Percentiles rank a stretch among this genome's conserved stretches.
These are phyloP conservation scores for Backusella luteola DNA, from an alignment of 192 early-diverging fungal species.

Conservation along the genomic window DNA sequence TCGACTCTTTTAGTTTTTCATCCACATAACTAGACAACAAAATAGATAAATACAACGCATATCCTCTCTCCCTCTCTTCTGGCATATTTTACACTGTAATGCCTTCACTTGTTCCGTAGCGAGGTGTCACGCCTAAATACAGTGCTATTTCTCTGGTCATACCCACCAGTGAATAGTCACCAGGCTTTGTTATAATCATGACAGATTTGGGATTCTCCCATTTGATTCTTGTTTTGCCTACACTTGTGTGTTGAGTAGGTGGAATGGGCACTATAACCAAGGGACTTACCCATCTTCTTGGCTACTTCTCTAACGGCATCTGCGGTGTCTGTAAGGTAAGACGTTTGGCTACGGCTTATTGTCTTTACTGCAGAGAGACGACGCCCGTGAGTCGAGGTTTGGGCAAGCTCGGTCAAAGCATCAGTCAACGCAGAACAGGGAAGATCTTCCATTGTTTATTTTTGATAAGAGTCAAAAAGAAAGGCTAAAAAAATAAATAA, in stretches of 20 bases:
- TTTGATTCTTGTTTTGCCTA: constrained; percentile 26
- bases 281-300: constrained; percentile 13
- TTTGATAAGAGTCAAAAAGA: background rate
- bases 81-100: constrained; percentile 28
- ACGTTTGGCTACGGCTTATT: background rate
- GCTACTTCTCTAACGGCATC: constrained; percentile 18
- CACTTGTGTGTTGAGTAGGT: background rate
- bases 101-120: constrained; percentile 40
- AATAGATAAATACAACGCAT: background rate
- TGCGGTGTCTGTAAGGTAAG: constrained; percentile 11
- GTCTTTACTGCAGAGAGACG: background rate
- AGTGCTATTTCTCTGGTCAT: constrained; percentile 68
- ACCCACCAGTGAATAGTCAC: constrained; percentile 60
- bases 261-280: no score
- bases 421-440: constrained; percentile 2
- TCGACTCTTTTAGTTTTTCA: constrained; percentile 53
- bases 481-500: background rate
- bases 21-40: constrained; percentile 53
- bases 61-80: no score
- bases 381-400: background rate
- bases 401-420: background rate
- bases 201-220: constrained; percentile 40
- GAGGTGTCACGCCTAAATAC: constrained; percentile 57
- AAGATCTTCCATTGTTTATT: background rate
- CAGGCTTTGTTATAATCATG: constrained; percentile 80